Evolutionary conservation across 1,284 basidiomycete species (phyloP).

Genomic region (Ganoderma resinaceum): DNA sequence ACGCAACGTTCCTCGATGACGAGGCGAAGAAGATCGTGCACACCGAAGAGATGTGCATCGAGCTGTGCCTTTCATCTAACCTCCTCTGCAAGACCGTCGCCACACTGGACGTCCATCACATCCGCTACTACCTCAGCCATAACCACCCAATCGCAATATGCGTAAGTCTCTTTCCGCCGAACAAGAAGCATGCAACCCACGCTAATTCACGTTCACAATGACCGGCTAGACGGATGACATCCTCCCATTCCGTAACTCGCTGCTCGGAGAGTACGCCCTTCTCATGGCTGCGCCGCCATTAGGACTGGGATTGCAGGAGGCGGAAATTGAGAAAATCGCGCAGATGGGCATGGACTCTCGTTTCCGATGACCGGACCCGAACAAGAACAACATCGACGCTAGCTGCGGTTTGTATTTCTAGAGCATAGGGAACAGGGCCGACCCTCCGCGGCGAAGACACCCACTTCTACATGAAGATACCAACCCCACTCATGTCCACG

Average conservation of each 20-base stretch:
- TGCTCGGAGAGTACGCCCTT: slow-evolving; percentile 79
- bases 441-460: background rate
- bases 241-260: slow-evolving; percentile 76
- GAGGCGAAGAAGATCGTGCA: slow-evolving; percentile 64
- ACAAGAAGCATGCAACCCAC: background rate
- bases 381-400: background rate
- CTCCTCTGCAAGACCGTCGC: slow-evolving; percentile 78
- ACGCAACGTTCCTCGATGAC: slow-evolving; percentile 81
- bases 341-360: slow-evolving; percentile 63
- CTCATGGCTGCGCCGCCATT: slow-evolving; percentile 71
- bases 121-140: slow-evolving; percentile 67
- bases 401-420: slow-evolving; percentile 3
- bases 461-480: background rate
- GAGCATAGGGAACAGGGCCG: background rate
- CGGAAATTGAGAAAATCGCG: slow-evolving; percentile 63
- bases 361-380: slow-evolving; percentile 30
- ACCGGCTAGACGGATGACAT: slow-evolving; percentile 77
- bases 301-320: slow-evolving; percentile 70
- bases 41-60: slow-evolving; percentile 67
- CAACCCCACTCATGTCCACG: background rate
- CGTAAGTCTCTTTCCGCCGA: slow-evolving; percentile 51
- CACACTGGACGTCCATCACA: slow-evolving; percentile 72
- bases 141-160: slow-evolving; percentile 79
- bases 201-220: background rate
- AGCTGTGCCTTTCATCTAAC: slow-evolving; percentile 86